Base-by-base conservation (phyloP, 1,284 basidiomycete species). In the Naganishia cerealis region DNA sequence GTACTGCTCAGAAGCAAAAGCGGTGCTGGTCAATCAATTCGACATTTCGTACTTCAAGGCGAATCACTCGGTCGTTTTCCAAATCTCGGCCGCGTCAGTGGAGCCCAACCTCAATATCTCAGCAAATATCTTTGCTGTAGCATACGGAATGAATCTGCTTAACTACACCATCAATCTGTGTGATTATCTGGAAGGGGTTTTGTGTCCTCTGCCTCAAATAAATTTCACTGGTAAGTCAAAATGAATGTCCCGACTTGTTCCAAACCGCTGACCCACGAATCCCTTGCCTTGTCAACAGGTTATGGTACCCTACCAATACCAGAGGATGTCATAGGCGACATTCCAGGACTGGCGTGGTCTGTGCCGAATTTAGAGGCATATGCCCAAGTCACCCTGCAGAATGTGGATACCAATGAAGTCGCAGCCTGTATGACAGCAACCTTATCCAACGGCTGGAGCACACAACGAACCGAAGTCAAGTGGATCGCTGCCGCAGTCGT, bases 321-420 rank as follows among this genome's bases (percentile, higher is more conserved):
- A 0, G 76, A 74, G n/a, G 71, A 74, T 79, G 80, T 63, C 77
- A 82, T 21, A 78, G 81, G 61, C 50, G 79, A 83, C 66, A 84
- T 98, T 16, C 94, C 94, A 0, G 77, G 78, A 16, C 90, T 96
- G 69, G 93, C 90, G 0, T 99, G 89, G 79, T 84, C 83, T 26
- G 89, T 99, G 29, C 95, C 95, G 10, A 90, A 98, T 78, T 84
- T 98, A 16, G 93, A 98, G 78, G 93, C 90, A 0, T 92, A 88
- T 72, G 93, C 88, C 0, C 90, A 92, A 71, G 82, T 99, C 62
- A 86, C 88, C 10, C 84, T 98, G 29, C 85, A 83, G 0, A 87
- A 92, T 71, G 83, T 86, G 46, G 81, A 83, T 57, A 89, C 89
- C 1, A 86, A 87, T 55, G 79, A 87, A 5, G 83, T 91, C 69